Conservation (phyloP, 2,329 filamentous ascomycete species). For the Aspergillus sp. region DNA sequence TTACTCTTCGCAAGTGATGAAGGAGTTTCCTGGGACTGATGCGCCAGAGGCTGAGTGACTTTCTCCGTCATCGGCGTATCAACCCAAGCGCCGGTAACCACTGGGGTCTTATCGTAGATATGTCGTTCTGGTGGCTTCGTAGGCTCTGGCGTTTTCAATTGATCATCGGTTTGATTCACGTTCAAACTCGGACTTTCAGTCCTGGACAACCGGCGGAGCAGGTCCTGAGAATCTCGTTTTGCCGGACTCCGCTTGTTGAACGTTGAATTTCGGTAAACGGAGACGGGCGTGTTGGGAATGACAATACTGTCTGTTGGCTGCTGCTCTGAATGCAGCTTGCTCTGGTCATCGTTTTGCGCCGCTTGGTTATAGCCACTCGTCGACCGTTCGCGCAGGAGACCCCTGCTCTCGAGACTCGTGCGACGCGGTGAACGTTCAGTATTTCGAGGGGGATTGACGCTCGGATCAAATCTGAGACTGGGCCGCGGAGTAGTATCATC, state of each 20-base stretch:
- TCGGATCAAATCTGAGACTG: constrained; percentile 21
- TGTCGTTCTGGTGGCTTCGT: constrained; percentile 22
- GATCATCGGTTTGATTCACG: constrained; percentile 16
- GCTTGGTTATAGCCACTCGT: constrained; percentile 8
- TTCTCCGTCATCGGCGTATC: constrained; percentile 40
- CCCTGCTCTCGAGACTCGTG: constrained; percentile 14
- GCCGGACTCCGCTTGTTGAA: constrained; percentile 22
- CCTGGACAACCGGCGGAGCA: constrained; percentile 36
- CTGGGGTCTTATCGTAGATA: constrained; percentile 37
- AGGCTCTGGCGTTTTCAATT: constrained; percentile 27
- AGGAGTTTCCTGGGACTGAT: constrained; percentile 19
- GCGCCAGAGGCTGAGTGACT: constrained; percentile 14
- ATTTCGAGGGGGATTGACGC: constrained; percentile 19
- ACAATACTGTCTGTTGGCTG: constrained; percentile 16
- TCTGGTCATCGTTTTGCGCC: constrained; percentile 9
- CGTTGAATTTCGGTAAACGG: constrained; percentile 27
- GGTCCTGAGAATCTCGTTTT: constrained; percentile 33
- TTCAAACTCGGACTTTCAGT: constrained; percentile 23
- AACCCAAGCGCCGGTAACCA: constrained; percentile 40
- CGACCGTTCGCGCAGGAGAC: constrained; percentile 14
- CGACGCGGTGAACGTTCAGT: constrained; percentile 26
- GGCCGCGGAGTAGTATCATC: constrained; percentile 13
- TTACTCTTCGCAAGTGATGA: constrained; percentile 9
- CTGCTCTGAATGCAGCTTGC: constrained; percentile 8
- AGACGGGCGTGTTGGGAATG: constrained; percentile 32